phyloP scores from a whole-genome alignment of 805 yeast genomes.

The Kuraishia piskuri region DNA sequence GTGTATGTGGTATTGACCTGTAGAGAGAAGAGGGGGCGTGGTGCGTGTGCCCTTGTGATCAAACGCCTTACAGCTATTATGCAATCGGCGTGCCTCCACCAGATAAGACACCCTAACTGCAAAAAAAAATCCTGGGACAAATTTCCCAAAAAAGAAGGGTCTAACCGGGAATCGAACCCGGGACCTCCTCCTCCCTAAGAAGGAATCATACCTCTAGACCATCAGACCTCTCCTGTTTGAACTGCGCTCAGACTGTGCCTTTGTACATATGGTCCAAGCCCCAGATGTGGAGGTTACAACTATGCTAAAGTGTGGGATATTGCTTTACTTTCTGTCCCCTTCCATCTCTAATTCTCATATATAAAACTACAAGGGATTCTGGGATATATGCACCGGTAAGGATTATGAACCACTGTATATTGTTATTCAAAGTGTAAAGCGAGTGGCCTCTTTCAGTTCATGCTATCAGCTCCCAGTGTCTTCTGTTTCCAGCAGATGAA shows the following conservation, averaged over 20 bases:
- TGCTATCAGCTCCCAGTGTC: too few relatives aligned
- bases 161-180: slow-evolving; percentile 12
- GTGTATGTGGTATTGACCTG: too few relatives aligned
- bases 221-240: slow-evolving; percentile 4
- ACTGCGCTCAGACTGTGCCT: neutral
- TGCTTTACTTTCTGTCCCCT: neutral
- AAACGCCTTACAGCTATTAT: too few relatives aligned
- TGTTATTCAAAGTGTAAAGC: too few relatives aligned
- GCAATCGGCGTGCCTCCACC: neutral
- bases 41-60: too few relatives aligned
- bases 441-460: too few relatives aligned
- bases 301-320: neutral
- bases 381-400: too few relatives aligned
- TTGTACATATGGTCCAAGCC: neutral
- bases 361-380: too few relatives aligned
- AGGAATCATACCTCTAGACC: slow-evolving; percentile 10
- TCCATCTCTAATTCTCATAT: neutral
- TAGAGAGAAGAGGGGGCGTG: too few relatives aligned
- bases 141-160: slow-evolving; percentile 3
- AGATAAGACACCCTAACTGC: neutral
- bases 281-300: neutral
- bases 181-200: slow-evolving; percentile 11
- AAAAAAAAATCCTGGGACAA: neutral
- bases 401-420: too few relatives aligned
- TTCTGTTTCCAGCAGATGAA: too few relatives aligned